Evolutionary conservation across 108 stramenopile species (phyloP), one percentile per base, ranked within the genome.

Genomic region (Chaetoceros muelleri): DNA sequence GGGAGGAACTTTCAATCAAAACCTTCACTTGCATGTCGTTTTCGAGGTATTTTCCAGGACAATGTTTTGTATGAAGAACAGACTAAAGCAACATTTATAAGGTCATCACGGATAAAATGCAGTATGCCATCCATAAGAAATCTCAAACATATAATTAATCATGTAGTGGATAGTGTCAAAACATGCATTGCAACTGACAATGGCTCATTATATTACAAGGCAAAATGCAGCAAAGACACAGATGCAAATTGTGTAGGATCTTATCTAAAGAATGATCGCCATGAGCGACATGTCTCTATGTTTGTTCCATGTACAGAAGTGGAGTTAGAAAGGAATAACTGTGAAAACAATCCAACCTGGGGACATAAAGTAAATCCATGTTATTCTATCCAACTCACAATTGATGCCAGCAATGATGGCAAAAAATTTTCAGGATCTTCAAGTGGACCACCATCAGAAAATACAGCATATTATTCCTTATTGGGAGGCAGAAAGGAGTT

Each of bases 1-100:
- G 89, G 89, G 2, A 82, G 89, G 19, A 91, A 91, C 67, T 91
- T 91, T 56, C 48, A 48, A 16, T 79, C 84, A 29, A 54, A 66
- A 18, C 54, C 67, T 31, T 20, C 31, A 17, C 64, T 85, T 7
- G 53, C 59, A 18, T 91, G 89, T 59, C 44, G 80, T n/a, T 85
- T 78, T 52, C 53, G 67, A 50, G 10, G 47, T 53, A 67, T 66
- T 28, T 28, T 44, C 20, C n/a, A 52, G 16, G 22, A 27, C 24
- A 45, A 19, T 45, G 48, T 22, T 8, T 62, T 57, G 17, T 52
- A 52, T 55, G 25, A 56, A 46, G 29, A 74, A 19, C 48, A 45
- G 2, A 63, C 44, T 22, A 24, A 53, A 10, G 89, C 72, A 1
- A 65, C 40, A n/a, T 87, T 62, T 55, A 55, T 85, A 26, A 82